Conservation (phyloP, 2,329 filamentous ascomycete genomes). For the Aspergillus sp. region DNA sequence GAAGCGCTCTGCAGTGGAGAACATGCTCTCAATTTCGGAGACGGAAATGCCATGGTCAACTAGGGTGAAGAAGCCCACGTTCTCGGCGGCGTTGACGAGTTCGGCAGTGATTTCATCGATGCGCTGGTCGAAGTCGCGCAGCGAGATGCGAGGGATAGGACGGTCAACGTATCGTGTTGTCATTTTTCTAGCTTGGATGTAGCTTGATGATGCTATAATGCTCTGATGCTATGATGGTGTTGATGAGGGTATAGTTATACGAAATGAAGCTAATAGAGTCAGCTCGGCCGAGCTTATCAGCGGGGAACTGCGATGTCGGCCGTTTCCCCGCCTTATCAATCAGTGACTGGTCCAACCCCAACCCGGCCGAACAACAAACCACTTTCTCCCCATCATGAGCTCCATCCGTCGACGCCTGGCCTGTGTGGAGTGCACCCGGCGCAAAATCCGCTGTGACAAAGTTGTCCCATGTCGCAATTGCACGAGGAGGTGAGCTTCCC, state of each 20-base stretch:
- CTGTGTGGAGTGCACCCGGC: conserved; percentile 30
- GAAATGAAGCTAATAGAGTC: background rate
- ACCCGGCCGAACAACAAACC: conserved; percentile 7
- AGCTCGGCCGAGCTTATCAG: conserved; percentile 13
- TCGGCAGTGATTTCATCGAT: conserved; percentile 57
- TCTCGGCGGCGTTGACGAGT: conserved; percentile 58
- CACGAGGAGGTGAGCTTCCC: conserved; percentile 12
- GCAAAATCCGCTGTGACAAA: conserved; percentile 45
- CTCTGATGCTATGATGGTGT: background rate
- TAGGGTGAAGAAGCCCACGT: conserved; percentile 63
- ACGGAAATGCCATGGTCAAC: conserved; percentile 57
- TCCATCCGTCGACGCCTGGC: conserved; percentile 27
- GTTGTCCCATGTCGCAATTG: conserved; percentile 46
- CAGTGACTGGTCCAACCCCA: background rate
- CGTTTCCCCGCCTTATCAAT: background rate
- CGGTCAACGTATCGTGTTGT: conserved; percentile 46
- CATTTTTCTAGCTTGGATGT: background rate
- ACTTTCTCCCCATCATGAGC: conserved; percentile 7
- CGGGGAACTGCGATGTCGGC: background rate
- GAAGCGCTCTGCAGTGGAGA: conserved; percentile 54
- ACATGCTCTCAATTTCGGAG: conserved; percentile 55
- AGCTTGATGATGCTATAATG: background rate
- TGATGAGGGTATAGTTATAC: background rate
- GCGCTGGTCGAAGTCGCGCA: conserved; percentile 55
- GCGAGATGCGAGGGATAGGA: conserved; percentile 55